Evolutionary conservation across 1,139 yeast genomes (phyloP).

Genomic region (Sugiyamaella castrensis): DNA sequence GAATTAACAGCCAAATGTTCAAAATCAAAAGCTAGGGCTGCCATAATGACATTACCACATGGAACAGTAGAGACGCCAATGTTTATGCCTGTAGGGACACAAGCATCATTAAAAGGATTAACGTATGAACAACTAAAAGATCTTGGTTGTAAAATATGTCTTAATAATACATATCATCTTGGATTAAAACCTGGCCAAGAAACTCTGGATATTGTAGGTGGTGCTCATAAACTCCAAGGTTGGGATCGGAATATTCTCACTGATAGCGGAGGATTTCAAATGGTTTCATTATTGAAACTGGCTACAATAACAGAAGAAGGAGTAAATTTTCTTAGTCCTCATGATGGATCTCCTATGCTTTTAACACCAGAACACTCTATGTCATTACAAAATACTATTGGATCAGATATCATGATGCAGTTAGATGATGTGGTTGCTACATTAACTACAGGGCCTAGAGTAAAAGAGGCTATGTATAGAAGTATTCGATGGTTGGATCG

Average conservation of each 20-base stretch:
- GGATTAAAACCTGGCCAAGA: conserved; percentile 47
- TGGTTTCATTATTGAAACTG: conserved; percentile 45
- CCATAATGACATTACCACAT: conserved; percentile 43
- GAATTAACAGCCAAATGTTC: conserved; percentile 43
- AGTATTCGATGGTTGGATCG: conserved; percentile 46
- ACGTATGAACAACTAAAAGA: conserved; percentile 43
- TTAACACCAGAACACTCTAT: conserved; percentile 48
- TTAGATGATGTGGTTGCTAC: conserved; percentile 46
- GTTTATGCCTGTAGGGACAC: conserved; percentile 49
- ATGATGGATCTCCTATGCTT: conserved; percentile 47
- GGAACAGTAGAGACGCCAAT: conserved; percentile 46
- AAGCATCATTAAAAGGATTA: conserved; percentile 46
- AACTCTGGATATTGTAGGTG: conserved; percentile 42
- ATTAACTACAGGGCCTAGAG: conserved; percentile 43
- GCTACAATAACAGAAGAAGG: conserved; percentile 48
- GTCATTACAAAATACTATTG: conserved; percentile 43
- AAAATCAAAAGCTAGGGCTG: conserved; percentile 44
- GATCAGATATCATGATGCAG: conserved; percentile 48
- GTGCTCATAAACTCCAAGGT: conserved; percentile 43
- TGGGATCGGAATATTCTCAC: conserved; percentile 45
- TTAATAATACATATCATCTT: conserved; percentile 45
- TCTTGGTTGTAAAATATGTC: conserved; percentile 43
- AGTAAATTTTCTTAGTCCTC: conserved; percentile 44
- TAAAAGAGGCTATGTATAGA: conserved; percentile 46
- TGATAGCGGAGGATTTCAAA: conserved; percentile 47